Evolutionary conservation across 2,329 filamentous ascomycete species (phyloP).

Genomic region (Rhynchosporium graminicola): DNA sequence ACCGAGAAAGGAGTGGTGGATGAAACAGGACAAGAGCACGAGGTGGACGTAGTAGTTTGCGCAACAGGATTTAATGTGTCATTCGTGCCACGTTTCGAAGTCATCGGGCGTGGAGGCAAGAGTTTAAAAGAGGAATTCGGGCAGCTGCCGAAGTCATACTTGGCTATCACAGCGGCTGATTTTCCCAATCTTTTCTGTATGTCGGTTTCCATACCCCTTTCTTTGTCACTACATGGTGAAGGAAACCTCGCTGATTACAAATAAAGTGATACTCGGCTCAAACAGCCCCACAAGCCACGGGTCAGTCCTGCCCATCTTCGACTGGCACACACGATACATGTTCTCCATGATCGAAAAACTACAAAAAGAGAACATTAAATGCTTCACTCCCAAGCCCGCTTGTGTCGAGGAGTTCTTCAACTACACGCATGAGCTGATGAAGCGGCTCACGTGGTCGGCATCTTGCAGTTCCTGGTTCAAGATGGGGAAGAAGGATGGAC

Average conservation of each 20-base stretch:
- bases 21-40: conserved; percentile 35
- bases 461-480: conserved; percentile 37
- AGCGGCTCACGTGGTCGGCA: conserved; percentile 33
- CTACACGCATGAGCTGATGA: conserved; percentile 41
- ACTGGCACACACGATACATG: conserved; percentile 43
- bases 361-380: conserved; percentile 41
- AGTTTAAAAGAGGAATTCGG: conserved; percentile 31
- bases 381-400: conserved; percentile 47
- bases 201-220: conserved; percentile 32
- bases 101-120: conserved; percentile 28
- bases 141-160: conserved; percentile 31
- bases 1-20: conserved; percentile 41
- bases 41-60: conserved; percentile 43
- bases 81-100: conserved; percentile 33
- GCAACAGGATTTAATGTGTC: conserved; percentile 42
- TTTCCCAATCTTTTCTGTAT: conserved; percentile 39
- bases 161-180: conserved; percentile 31
- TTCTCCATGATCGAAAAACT: conserved; percentile 41
- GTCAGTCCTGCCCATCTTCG: conserved; percentile 37
- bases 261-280: conserved; percentile 35
- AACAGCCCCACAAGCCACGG: conserved; percentile 37
- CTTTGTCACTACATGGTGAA: background rate
- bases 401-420: conserved; percentile 37
- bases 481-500: conserved; percentile 27
- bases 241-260: conserved; percentile 26